phyloP scores from a whole-genome alignment of 345 rosid species.

The Microthlaspi erraticum region DNA sequence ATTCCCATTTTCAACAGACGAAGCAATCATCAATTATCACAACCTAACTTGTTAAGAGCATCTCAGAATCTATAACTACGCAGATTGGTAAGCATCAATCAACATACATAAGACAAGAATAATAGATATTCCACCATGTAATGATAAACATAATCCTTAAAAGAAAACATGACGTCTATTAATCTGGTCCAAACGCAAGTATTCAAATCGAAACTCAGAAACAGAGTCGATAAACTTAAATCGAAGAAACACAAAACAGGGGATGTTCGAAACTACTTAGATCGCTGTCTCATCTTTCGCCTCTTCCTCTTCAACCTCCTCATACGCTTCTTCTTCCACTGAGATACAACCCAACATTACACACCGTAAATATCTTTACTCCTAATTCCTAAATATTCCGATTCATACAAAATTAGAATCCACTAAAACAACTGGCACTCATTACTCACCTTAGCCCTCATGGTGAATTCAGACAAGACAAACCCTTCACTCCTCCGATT shows the following conservation, averaged over 20 bases:
- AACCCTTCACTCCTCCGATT: slow-evolving; percentile 34
- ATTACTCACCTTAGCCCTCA: slow-evolving; percentile 83
- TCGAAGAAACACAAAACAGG: slow-evolving; percentile 5
- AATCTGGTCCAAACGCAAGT: slow-evolving; percentile 23
- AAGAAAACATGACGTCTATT: slow-evolving; percentile 16
- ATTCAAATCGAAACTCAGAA: slow-evolving; percentile 19
- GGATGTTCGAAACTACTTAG: slow-evolving; percentile 59
- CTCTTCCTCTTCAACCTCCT: slow-evolving; percentile 99
- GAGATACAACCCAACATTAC: slow-evolving; percentile 28
- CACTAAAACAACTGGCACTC: neutral
- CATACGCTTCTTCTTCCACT: slow-evolving; percentile 99
- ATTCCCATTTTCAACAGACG: neutral
- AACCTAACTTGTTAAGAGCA: neutral
- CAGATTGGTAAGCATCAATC: neutral
- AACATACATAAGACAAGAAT: neutral
- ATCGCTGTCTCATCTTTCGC: slow-evolving; percentile 99
- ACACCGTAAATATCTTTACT: slow-evolving; percentile 7
- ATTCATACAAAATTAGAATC: neutral
- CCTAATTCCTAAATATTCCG: neutral
- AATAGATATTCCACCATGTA: neutral
- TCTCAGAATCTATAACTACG: neutral
- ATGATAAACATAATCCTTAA: neutral
- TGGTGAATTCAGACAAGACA: slow-evolving; percentile 38
- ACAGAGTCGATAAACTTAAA: neutral
- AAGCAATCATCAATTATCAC: neutral